Conservation (phyloP, 345 rosid genomes). For the Melaleuca quinquenervia region DNA sequence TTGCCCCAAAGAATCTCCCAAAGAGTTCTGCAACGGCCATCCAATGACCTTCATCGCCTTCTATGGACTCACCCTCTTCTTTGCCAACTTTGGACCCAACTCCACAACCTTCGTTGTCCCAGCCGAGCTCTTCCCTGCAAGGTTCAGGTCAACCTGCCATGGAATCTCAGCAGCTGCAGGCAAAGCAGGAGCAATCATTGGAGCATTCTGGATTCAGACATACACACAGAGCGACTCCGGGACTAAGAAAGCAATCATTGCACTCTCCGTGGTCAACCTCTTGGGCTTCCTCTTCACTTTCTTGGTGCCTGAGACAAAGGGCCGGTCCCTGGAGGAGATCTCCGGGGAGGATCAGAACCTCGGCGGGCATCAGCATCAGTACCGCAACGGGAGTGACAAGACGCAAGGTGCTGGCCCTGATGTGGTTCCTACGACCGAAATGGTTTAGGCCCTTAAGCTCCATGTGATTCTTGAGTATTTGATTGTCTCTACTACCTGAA, state of each 20-base stretch:
- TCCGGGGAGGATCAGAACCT: conserved; percentile 32
- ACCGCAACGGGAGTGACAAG: not conserved
- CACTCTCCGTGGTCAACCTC: conserved; percentile 40
- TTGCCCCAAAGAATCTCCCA: not conserved
- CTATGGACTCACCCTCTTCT: conserved; percentile 50
- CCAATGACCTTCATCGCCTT: conserved; percentile 14
- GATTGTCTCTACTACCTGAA: not conserved
- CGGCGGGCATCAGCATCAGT: not conserved
- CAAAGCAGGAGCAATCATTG: conserved; percentile 51
- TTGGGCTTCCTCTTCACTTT: conserved; percentile 49
- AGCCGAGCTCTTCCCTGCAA: conserved; percentile 57
- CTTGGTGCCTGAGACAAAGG: conserved; percentile 63
- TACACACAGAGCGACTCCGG: conserved; percentile 23
- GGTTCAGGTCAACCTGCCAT: conserved; percentile 50
- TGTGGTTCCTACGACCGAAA: conserved; percentile 5
- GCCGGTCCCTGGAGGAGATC: conserved; percentile 53
- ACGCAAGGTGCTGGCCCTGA: not conserved
- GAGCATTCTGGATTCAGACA: conserved; percentile 45
- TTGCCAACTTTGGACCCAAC: conserved; percentile 62
- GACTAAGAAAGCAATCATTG: conserved; percentile 27
- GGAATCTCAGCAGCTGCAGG: conserved; percentile 59
- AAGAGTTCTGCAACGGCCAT: conserved; percentile 24
- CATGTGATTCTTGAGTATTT: not conserved
- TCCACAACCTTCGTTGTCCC: conserved; percentile 59
- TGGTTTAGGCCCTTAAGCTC: conserved; percentile 6